Conservation (phyloP, 441 rosid species). For the Lepidium campestre region DNA sequence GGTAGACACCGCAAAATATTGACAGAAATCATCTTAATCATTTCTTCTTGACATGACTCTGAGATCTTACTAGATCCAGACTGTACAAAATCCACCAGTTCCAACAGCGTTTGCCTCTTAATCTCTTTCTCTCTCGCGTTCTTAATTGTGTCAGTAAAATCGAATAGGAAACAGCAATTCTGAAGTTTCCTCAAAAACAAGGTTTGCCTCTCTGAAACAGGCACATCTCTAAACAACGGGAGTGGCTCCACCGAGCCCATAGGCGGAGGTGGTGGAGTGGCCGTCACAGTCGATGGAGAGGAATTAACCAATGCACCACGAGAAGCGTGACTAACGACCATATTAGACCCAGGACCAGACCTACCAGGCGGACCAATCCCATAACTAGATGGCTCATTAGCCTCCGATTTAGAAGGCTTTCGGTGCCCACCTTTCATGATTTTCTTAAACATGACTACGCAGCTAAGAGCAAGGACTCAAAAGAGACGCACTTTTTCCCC, state of each 20-base stretch:
- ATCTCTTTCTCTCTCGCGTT: conserved; percentile 77
- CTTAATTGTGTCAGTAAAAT: conserved; percentile 53
- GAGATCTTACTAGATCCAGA: conserved; percentile 76
- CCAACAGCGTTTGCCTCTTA: conserved; percentile 73
- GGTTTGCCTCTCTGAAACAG: conserved; percentile 56
- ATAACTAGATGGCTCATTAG: conserved; percentile 37
- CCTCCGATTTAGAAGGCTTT: conserved; percentile 77
- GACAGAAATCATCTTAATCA: conserved; percentile 69
- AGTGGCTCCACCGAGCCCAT: conserved; percentile 55
- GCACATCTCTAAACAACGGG: conserved; percentile 69
- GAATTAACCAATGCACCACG: conserved; percentile 32
- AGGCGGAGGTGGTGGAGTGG: conserved; percentile 48
- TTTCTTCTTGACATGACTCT: conserved; percentile 79
- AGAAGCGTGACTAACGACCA: conserved; percentile 69
- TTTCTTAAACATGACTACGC: conserved; percentile 66
- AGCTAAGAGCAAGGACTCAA: conserved; percentile 1
- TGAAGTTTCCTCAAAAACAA: conserved; percentile 74
- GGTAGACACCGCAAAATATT: conserved; percentile 82
- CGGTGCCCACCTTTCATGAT: conserved; percentile 74
- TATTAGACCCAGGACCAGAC: conserved; percentile 42
- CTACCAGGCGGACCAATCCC: conserved; percentile 33
- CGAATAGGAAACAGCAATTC: conserved; percentile 69
- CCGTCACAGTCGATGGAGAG: conserved; percentile 17
- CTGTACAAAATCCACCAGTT: conserved; percentile 79
- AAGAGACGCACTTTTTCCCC: conserved; percentile 15